Base-by-base conservation (phyloP, 495 filamentous ascomycete genomes). In the Paragyromitra xinjiangensis region DNA sequence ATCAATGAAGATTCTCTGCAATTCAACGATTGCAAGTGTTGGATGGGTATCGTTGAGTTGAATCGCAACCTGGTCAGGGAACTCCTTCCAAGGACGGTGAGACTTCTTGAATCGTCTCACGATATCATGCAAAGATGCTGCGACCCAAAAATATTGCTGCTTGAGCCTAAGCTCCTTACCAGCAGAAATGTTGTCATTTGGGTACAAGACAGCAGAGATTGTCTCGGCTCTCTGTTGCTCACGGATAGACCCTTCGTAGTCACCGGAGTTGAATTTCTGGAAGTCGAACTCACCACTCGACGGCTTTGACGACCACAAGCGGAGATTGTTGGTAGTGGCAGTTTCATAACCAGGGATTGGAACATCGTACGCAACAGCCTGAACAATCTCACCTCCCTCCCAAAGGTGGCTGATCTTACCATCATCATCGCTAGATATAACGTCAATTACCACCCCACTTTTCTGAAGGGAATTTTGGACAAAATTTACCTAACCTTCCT, bases 61-160 rank as follows among this genome's bases (percentile, higher is more conserved):
- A 78, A 99, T 98, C 40, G 95, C 95, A 75, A 98, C 90, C 81
- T 97, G 93, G 50, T 96, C 95, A 42, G 95, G 88, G 86, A 99
- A 99, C 75, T 95, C 91, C 68, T 84, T 91, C 95, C 95, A 99
- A 7, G 93, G 85, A 76, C 95, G 89, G 84, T 92, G 94, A 24
- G 93, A 90, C 88, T 99, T 99, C 87, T 98, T 98, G 89, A 98
- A 99, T 56, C 95, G 90, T 29, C 95, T 92, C 64, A 99, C 91
- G 85, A 99, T 98, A 81, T 99, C 95, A 82, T 91, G 93, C 6
- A 99, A 87, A 16, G 96, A 98, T 6, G 95, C 95, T 64, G 95
- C 94, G 84, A 97, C 97, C 95, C 95, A 99, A 86, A 99, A 99
- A 87, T 99, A 99, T 84, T 99, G 95, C 83, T 99, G 95, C 88